Evolutionary conservation across 495 filamentous ascomycete species (phyloP).

Genomic region (Thozetella sp.): DNA sequence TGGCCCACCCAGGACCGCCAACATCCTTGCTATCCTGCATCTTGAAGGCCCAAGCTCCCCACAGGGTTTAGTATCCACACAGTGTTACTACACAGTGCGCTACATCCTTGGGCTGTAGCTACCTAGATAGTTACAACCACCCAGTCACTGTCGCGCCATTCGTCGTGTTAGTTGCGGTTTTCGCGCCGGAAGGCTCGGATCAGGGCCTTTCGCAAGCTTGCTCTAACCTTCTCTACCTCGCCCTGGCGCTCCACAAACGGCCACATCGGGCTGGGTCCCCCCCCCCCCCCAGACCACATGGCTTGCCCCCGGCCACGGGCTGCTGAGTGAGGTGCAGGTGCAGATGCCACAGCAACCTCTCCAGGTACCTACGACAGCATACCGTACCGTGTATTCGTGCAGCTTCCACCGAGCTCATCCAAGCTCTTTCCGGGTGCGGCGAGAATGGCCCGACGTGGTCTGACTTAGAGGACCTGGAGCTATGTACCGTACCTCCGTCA

Average conservation of each 20-base stretch:
- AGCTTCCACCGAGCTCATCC: neutral
- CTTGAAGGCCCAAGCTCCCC: slow-evolving; percentile 5
- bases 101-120: no score
- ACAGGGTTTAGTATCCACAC: slow-evolving; percentile 5
- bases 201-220: neutral
- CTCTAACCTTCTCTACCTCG: neutral
- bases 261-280: no score
- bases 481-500: neutral
- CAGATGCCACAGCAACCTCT: no score
- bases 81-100: slow-evolving; percentile 1
- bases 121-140: neutral
- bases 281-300: no score
- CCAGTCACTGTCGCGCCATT: neutral
- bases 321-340: no score
- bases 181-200: neutral
- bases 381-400: neutral
- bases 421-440: no score
- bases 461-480: neutral
- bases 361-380: no score
- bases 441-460: neutral
- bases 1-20: neutral
- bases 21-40: neutral
- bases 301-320: no score
- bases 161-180: neutral
- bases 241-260: neutral